These are phyloP conservation scores for Elsinoe necatrix DNA, from an alignment of 2,329 filamentous ascomycete species.

Conservation along the genomic window DNA sequence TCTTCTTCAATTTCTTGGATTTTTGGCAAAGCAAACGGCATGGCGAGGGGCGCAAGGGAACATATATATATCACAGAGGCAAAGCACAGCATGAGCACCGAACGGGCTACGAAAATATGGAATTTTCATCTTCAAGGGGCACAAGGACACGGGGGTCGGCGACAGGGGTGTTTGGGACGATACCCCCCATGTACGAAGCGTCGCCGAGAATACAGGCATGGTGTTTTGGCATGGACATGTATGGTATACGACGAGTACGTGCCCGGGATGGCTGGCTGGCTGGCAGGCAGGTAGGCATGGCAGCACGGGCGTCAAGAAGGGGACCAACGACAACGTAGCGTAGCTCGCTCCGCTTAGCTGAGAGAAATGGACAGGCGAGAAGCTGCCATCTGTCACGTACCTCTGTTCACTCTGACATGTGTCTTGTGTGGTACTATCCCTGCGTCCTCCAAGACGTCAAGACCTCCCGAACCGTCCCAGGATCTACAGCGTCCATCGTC, in stretches of 20 bases:
- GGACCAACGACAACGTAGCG: background rate
- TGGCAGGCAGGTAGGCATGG: background rate
- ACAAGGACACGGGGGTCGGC: too few species aligned
- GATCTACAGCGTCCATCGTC: background rate
- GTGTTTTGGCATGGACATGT: background rate
- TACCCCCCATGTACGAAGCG: background rate
- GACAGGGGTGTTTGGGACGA: background rate
- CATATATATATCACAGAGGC: background rate
- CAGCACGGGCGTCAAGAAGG: background rate
- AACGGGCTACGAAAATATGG: slow-evolving; percentile 1
- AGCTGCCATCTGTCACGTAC: background rate
- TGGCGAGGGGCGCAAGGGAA: background rate
- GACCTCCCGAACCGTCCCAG: background rate
- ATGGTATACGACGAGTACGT: background rate
- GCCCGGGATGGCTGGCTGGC: background rate
- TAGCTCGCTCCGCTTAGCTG: background rate
- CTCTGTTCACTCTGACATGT: background rate
- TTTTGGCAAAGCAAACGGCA: background rate
- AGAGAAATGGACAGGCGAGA: background rate
- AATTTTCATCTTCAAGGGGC: too few species aligned
- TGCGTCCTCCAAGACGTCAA: too few species aligned
- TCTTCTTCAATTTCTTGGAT: background rate
- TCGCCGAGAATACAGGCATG: background rate
- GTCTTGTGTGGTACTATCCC: too few species aligned
- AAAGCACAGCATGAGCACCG: background rate